These are phyloP conservation scores for Saccharomycopsis phalli DNA, from an alignment of 1,139 yeast species.

Conservation along the genomic window DNA sequence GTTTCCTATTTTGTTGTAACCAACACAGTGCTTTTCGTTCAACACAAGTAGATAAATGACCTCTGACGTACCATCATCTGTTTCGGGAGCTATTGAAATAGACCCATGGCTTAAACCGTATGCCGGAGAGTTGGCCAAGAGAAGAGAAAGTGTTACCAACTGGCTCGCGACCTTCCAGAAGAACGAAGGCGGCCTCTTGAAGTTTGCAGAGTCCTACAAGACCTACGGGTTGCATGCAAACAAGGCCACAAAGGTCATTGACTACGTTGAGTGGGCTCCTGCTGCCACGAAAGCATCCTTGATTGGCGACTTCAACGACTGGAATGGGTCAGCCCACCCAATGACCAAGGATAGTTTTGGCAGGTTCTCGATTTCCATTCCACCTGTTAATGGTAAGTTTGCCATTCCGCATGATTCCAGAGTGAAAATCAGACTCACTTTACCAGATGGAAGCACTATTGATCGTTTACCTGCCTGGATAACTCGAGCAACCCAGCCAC, in stretches of 20 bases:
- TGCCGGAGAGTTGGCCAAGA: constrained; percentile 47
- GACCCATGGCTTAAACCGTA: constrained; percentile 90
- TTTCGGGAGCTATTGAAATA: constrained; percentile 51
- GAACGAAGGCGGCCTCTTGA: constrained; percentile 32
- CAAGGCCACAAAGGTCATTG: constrained; percentile 41
- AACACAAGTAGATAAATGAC: constrained; percentile 1
- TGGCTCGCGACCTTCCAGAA: constrained; percentile 42
- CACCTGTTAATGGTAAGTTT: constrained; percentile 41
- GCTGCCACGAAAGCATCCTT: constrained; percentile 66
- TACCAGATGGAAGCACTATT: constrained; percentile 60
- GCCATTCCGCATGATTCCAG: constrained; percentile 77
- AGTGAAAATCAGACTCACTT: constrained; percentile 62
- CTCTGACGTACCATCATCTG: constrained; percentile 28
- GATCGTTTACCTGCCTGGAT: constrained; percentile 91
- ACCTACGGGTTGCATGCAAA: constrained; percentile 69
- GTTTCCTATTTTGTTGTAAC: no score
- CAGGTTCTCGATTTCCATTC: constrained; percentile 48
- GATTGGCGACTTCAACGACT: constrained; percentile 84
- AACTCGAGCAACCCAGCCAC: constrained; percentile 68
- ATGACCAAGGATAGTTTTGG: constrained; percentile 57
- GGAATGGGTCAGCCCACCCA: constrained; percentile 57
- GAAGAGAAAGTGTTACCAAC: constrained; percentile 47
- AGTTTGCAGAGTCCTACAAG: constrained; percentile 45
- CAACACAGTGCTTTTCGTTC: no score
- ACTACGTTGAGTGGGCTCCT: constrained; percentile 82